Percentiles rank a stretch among this genome's conserved stretches.
Evolutionary conservation across 2,329 filamentous ascomycete genomes (phyloP).

Genomic region (Passalora sequoiae): DNA sequence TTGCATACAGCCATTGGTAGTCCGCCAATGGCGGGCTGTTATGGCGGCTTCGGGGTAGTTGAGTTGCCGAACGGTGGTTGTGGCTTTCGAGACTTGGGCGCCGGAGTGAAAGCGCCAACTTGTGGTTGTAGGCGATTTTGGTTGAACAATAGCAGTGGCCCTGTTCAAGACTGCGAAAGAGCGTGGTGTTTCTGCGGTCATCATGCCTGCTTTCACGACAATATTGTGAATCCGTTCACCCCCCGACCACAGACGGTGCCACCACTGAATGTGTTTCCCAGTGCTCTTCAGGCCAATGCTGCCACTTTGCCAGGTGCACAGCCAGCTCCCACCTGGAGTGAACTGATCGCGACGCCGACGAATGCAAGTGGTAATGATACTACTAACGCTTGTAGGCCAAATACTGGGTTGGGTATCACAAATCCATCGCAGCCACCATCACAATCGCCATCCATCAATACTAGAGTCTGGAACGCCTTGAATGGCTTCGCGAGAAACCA

Average conservation of each 20-base stretch:
- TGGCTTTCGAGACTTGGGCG: constrained; percentile 47
- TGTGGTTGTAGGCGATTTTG: constrained; percentile 54
- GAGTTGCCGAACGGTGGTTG: constrained; percentile 48
- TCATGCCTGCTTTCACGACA: constrained; percentile 52
- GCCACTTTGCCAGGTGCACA: constrained; percentile 9
- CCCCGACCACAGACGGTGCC: background rate
- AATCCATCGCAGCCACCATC: constrained; percentile 14
- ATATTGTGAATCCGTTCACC: constrained; percentile 4
- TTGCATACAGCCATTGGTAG: constrained; percentile 27
- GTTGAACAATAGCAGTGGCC: constrained; percentile 27
- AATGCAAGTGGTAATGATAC: constrained; percentile 9
- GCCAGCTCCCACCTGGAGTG: constrained; percentile 22
- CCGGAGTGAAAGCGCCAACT: constrained; percentile 38
- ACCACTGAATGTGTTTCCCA: constrained; percentile 2
- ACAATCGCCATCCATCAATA: constrained; percentile 28
- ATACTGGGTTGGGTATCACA: constrained; percentile 28
- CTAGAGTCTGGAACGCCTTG: constrained; percentile 32
- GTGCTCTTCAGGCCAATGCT: constrained; percentile 8
- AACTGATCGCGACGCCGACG: constrained; percentile 15
- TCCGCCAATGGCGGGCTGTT: constrained; percentile 33
- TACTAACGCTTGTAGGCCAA: constrained; percentile 3
- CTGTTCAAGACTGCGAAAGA: constrained; percentile 27
- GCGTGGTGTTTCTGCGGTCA: constrained; percentile 52
- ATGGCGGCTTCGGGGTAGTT: constrained; percentile 20
- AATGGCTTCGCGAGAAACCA: constrained; percentile 34